Percentiles rank a stretch among this genome's conserved stretches.
These are phyloP conservation scores for Porpolomopsis calyptriformis DNA, from an alignment of 768 basidiomycete genomes.

Conservation along the genomic window DNA sequence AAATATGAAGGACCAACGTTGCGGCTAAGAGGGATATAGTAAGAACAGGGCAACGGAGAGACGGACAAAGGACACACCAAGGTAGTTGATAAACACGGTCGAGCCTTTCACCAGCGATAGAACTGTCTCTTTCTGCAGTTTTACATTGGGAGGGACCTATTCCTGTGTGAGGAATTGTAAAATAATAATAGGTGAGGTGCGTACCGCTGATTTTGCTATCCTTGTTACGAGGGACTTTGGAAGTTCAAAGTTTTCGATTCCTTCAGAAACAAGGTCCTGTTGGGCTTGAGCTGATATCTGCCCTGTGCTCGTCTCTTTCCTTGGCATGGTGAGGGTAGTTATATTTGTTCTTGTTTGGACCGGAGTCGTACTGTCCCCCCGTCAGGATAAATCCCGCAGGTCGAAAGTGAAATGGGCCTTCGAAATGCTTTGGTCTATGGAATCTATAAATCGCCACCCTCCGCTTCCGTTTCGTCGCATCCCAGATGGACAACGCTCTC, in stretches of 20 bases:
- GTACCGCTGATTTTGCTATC: constrained; percentile 76
- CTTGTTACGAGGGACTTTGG: constrained; percentile 75
- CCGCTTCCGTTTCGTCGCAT: too few relatives aligned
- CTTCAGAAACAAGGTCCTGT: constrained; percentile 70
- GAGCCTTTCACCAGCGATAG: constrained; percentile 78
- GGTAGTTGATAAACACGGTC: constrained; percentile 91
- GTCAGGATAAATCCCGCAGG: too few relatives aligned
- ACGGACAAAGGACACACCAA: constrained; percentile 44
- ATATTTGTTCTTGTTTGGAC: too few relatives aligned
- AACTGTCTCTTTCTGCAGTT: constrained; percentile 84
- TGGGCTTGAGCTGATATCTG: constrained; percentile 64
- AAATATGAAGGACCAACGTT: constrained; percentile 26
- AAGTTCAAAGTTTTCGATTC: constrained; percentile 83
- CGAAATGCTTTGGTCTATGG: too few relatives aligned
- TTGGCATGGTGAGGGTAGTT: too few relatives aligned
- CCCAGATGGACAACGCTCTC: too few relatives aligned
- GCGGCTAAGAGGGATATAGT: constrained; percentile 28
- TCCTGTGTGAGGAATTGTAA: not conserved
- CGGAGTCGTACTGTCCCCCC: too few relatives aligned
- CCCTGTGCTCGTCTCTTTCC: constrained; percentile 48
- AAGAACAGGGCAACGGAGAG: not conserved
- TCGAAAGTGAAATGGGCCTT: too few relatives aligned
- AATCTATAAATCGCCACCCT: too few relatives aligned
- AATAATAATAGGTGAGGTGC: constrained; percentile 20
- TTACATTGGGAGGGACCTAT: constrained; percentile 78